Conservation (phyloP, 345 rosid species). For the Murraya paniculata region DNA sequence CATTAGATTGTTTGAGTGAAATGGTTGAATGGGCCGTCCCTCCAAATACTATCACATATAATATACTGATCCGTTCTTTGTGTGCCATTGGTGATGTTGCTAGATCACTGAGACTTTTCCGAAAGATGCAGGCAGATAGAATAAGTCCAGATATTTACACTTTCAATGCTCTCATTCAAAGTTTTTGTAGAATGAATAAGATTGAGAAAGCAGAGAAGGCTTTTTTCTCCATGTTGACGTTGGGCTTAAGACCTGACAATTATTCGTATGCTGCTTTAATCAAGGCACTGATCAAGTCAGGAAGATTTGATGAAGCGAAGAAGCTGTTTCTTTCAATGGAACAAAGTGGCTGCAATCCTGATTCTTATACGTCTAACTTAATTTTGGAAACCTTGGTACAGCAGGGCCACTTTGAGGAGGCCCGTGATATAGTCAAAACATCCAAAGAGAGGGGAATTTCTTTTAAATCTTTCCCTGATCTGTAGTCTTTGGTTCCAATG, state of each 20-base stretch:
- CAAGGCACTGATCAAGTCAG: constrained; percentile 50
- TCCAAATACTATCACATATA: constrained; percentile 70
- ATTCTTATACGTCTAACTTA: constrained; percentile 49
- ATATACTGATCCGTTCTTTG: constrained; percentile 56
- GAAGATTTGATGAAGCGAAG: constrained; percentile 57
- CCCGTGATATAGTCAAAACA: constrained; percentile 20
- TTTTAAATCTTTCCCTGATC: constrained; percentile 17
- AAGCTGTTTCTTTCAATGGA: constrained; percentile 55
- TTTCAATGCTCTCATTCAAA: constrained; percentile 61
- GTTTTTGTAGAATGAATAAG: constrained; percentile 56
- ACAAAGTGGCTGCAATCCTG: constrained; percentile 56
- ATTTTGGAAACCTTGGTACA: constrained; percentile 30
- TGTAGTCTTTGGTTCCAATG: constrained; percentile 4
- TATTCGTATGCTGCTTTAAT: constrained; percentile 55
- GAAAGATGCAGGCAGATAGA: constrained; percentile 60
- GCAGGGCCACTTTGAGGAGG: constrained; percentile 31
- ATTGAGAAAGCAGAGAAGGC: constrained; percentile 58
- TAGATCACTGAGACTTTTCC: constrained; percentile 51
- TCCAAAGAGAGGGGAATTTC: constrained; percentile 22
- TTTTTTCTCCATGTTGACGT: constrained; percentile 43
- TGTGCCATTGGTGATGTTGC: constrained; percentile 52
- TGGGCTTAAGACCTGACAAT: constrained; percentile 66
- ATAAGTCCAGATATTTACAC: constrained; percentile 56
- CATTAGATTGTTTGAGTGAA: constrained; percentile 77
- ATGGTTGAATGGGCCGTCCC: constrained; percentile 79